phyloP scores from a whole-genome alignment of 495 filamentous ascomycete species.

The Talaromyces trachyspermus region DNA sequence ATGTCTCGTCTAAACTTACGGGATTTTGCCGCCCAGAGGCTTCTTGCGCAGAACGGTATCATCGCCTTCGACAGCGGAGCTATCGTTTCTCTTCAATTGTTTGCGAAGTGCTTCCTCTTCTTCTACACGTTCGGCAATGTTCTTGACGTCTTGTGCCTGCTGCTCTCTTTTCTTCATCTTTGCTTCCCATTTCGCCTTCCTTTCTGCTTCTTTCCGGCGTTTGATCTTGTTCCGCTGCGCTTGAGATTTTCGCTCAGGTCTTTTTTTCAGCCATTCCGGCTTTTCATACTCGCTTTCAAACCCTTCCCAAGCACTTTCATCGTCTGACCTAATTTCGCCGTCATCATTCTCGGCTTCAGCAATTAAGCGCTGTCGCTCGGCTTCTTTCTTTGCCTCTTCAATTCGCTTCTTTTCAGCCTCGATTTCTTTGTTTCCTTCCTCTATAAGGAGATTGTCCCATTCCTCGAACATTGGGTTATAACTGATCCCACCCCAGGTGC shows the following conservation, averaged over 20 bases:
- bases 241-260: conserved; percentile 74
- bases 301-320: conserved; percentile 85
- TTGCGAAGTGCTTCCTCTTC: conserved; percentile 45
- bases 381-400: conserved; percentile 56
- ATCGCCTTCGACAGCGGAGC: conserved; percentile 47
- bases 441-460: conserved; percentile 65
- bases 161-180: conserved; percentile 60
- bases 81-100: conserved; percentile 42
- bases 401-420: conserved; percentile 73
- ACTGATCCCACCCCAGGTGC: conserved; percentile 72
- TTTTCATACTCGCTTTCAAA: conserved; percentile 65
- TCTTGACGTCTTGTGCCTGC: conserved; percentile 56
- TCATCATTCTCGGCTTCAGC: conserved; percentile 59
- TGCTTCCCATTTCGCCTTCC: conserved; percentile 59
- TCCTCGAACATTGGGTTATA: conserved; percentile 87
- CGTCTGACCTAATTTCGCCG: conserved; percentile 64
- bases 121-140: conserved; percentile 55
- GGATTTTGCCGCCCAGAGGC: conserved; percentile 63
- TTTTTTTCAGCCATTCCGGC: conserved; percentile 57
- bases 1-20: conserved; percentile 33
- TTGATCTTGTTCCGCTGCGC: conserved; percentile 80
- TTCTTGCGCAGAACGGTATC: conserved; percentile 57
- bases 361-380: conserved; percentile 39
- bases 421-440: conserved; percentile 70
- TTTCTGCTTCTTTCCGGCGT: conserved; percentile 79